A percentile compares a stretch with the other conserved stretches of the same genome.
phyloP scores from a whole-genome alignment of 495 filamentous ascomycete species.

The Hapsidospora chrysogenum region DNA sequence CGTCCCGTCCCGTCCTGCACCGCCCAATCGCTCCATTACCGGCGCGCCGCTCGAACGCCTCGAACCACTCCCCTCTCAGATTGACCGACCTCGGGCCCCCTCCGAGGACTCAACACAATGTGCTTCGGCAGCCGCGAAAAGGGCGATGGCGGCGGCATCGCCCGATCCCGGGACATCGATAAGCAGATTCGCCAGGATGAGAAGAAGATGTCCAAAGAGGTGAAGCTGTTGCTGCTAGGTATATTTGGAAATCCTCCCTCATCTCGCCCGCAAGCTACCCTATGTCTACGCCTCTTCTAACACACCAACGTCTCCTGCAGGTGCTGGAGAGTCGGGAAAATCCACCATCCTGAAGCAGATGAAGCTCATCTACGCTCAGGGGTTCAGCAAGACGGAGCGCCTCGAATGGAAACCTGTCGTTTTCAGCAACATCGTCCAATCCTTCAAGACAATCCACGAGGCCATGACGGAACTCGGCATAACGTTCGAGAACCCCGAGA shows the following conservation, averaged over 20 bases:
- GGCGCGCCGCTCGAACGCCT: too few relatives aligned
- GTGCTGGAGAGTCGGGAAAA: slow-evolving; percentile 94
- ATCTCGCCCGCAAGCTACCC: background rate
- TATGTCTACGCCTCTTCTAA: slow-evolving; percentile 3
- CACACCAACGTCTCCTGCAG: slow-evolving; percentile 25
- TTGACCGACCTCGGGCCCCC: too few relatives aligned
- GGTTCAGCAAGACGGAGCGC: slow-evolving; percentile 81
- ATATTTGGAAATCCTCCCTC: slow-evolving; percentile 10
- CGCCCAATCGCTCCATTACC: too few relatives aligned
- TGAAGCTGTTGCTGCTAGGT: slow-evolving; percentile 77
- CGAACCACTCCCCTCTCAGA: too few relatives aligned
- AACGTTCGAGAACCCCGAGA: slow-evolving; percentile 56
- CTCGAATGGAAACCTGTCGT: slow-evolving; percentile 89
- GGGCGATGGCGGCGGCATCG: slow-evolving; percentile 27
- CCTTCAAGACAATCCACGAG: slow-evolving; percentile 77
- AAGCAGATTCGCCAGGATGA: slow-evolving; percentile 63
- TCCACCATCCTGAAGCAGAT: slow-evolving; percentile 99
- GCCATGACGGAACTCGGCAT: slow-evolving; percentile 82
- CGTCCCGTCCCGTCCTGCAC: too few relatives aligned
- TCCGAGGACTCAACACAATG: too few relatives aligned
- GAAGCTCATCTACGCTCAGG: slow-evolving; percentile 91
- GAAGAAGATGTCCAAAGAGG: slow-evolving; percentile 60
- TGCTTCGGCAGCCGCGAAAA: slow-evolving; percentile 43
- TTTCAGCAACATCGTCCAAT: slow-evolving; percentile 79
- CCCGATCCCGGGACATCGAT: slow-evolving; percentile 53